phyloP scores from a whole-genome alignment of 257 asterid genomes.

The Ballota nigra region DNA sequence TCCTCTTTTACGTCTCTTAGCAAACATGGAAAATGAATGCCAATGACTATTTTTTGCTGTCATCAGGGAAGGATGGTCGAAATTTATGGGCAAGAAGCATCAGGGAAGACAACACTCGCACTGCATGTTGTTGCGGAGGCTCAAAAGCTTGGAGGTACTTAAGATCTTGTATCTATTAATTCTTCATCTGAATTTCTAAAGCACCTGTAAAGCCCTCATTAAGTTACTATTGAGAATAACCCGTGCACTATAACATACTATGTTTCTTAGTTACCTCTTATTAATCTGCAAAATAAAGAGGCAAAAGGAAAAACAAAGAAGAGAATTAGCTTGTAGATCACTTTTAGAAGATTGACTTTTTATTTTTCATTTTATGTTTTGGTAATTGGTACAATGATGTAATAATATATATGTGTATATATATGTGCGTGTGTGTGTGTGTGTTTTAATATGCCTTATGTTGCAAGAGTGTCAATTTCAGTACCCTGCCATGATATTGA shows the following conservation, averaged over 20 bases:
- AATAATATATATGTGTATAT: background rate
- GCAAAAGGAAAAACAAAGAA: background rate
- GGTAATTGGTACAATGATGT: background rate
- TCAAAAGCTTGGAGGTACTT: conserved; percentile 90
- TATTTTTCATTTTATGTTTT: background rate
- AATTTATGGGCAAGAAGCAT: conserved; percentile 93
- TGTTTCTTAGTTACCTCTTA: background rate
- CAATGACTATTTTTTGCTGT: conserved; percentile 27
- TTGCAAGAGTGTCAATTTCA: conserved; percentile 1
- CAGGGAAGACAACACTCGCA: conserved; percentile 97
- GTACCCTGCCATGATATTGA: conserved; percentile 8
- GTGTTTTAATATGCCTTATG: background rate
- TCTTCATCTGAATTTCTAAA: background rate
- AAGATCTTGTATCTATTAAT: background rate
- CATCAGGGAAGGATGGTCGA: conserved; percentile 89
- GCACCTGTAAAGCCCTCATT: background rate
- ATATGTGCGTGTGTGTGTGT: too few species aligned
- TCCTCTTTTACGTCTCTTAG: background rate
- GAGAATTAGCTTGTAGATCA: background rate
- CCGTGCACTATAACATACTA: background rate
- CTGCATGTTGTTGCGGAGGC: conserved; percentile 92
- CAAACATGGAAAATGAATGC: background rate
- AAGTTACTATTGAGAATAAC: background rate
- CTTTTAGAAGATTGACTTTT: background rate
- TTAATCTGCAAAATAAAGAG: background rate